Evolutionary conservation across 2,329 filamentous ascomycete species (phyloP).

Genomic region (Ramularia endophylla): DNA sequence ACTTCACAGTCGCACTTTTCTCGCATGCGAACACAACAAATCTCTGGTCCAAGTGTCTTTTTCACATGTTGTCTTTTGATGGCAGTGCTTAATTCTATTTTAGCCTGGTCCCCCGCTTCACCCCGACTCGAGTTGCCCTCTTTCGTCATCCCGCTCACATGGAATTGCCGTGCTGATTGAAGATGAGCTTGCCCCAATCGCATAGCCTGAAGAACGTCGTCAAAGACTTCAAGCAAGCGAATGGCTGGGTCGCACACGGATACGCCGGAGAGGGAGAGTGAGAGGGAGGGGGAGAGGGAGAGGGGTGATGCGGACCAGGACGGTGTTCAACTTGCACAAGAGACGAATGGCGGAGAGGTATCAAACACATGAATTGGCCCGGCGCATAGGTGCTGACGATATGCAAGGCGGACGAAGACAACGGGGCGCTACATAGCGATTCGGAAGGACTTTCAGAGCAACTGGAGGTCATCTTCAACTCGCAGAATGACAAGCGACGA

Average conservation of each 20-base stretch:
- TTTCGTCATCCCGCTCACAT: neutral
- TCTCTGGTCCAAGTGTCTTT: neutral
- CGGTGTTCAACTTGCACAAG: no score
- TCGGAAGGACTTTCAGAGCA: conserved; percentile 25
- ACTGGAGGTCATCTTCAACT: conserved; percentile 52
- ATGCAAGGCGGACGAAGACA: conserved; percentile 6
- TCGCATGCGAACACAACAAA: no score
- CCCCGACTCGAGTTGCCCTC: neutral
- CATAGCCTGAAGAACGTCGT: neutral
- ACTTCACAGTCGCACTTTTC: neutral
- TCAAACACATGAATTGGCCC: no score
- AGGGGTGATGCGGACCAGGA: no score
- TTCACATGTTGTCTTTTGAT: neutral
- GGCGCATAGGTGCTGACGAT: no score
- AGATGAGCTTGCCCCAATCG: no score
- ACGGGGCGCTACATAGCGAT: conserved; percentile 18
- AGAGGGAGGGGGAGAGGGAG: neutral
- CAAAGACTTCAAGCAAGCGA: conserved; percentile 7
- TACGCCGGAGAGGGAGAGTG: neutral
- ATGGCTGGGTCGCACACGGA: conserved; percentile 5
- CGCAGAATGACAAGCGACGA: conserved; percentile 48
- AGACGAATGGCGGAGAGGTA: no score
- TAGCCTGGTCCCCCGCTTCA: neutral
- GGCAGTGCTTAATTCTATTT: no score
- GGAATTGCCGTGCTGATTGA: no score